phyloP scores from a whole-genome alignment of 208 protist species.

The Trypanosoma avium region DNA sequence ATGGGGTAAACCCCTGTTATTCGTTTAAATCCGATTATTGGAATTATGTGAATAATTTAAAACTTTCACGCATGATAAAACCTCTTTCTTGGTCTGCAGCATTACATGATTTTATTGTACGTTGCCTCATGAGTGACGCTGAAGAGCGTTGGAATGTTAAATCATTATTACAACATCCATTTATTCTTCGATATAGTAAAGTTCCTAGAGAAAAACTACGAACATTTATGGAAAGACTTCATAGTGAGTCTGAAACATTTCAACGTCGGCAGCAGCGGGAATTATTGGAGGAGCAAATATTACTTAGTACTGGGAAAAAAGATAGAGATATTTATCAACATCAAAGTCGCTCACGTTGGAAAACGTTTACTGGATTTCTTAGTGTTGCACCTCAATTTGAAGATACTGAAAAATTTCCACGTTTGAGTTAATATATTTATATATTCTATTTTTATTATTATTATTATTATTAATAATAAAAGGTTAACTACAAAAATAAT shows the following conservation, averaged over 20 bases:
- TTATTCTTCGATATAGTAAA: constrained; percentile 61
- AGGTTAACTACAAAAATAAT: not conserved
- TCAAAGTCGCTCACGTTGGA: constrained; percentile 66
- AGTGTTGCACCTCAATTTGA: constrained; percentile 54
- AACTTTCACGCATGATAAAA: constrained; percentile 79
- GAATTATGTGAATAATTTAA: constrained; percentile 75
- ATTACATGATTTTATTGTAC: constrained; percentile 84
- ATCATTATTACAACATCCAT: constrained; percentile 74
- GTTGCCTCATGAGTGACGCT: constrained; percentile 52
- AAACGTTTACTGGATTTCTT: constrained; percentile 67
- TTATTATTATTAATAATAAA: constrained; percentile 1
- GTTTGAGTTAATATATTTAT: constrained; percentile 28
- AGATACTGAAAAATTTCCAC: constrained; percentile 71
- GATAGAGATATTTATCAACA: constrained; percentile 57
- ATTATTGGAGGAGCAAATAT: constrained; percentile 70
- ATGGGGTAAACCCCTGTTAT: constrained; percentile 72
- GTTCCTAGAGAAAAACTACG: constrained; percentile 72
- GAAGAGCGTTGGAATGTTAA: constrained; percentile 56
- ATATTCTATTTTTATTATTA: not conserved
- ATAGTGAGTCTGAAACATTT: constrained; percentile 62
- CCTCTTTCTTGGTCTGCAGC: constrained; percentile 68
- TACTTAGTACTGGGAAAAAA: constrained; percentile 64
- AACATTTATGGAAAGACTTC: constrained; percentile 72
- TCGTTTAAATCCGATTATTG: constrained; percentile 90
- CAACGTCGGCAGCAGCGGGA: constrained; percentile 69